phyloP scores from a whole-genome alignment of 768 basidiomycete genomes.

The Daedaleopsis nitida region DNA sequence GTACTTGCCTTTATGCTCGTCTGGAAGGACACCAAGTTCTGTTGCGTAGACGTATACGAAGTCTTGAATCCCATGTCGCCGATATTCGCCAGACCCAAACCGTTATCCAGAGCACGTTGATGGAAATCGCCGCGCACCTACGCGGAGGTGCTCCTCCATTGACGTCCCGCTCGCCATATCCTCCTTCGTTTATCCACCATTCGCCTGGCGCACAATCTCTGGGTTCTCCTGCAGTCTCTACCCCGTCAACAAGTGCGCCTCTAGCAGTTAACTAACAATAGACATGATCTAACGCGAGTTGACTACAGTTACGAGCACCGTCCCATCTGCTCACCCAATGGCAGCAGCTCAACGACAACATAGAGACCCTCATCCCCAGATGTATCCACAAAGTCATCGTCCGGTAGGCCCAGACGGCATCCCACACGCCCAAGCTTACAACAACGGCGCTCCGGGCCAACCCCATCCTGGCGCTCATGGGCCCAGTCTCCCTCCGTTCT shows the following conservation, averaged over 20 bases:
- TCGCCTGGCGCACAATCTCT: constrained; percentile 71
- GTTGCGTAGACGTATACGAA: constrained; percentile 77
- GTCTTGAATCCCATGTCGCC: constrained; percentile 82
- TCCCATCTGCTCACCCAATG: constrained; percentile 20
- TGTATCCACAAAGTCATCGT: constrained; percentile 28
- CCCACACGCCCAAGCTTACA: constrained; percentile 43
- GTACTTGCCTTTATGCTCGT: constrained; percentile 35
- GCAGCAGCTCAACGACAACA: constrained; percentile 8
- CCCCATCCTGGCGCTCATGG: constrained; percentile 37
- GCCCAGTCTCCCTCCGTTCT: constrained; percentile 70
- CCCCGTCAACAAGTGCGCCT: constrained; percentile 39
- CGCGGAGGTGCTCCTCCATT: constrained; percentile 51
- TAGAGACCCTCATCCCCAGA: constrained; percentile 15
- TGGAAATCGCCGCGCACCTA: constrained; percentile 79
- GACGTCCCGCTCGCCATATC: constrained; percentile 63
- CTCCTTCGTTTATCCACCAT: constrained; percentile 56
- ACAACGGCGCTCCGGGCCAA: constrained; percentile 20
- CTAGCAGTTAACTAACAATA: constrained; percentile 22
- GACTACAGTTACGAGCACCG: constrained; percentile 32
- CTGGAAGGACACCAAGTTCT: constrained; percentile 1
- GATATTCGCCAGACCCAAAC: constrained; percentile 76
- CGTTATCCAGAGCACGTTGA: constrained; percentile 76
- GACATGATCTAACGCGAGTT: constrained; percentile 27
- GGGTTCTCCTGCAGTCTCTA: constrained; percentile 46
- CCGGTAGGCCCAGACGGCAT: constrained; percentile 39